These are phyloP conservation scores for Asterochloris sp. DNA, from an alignment of 139 green algal species.

Conservation along the genomic window DNA sequence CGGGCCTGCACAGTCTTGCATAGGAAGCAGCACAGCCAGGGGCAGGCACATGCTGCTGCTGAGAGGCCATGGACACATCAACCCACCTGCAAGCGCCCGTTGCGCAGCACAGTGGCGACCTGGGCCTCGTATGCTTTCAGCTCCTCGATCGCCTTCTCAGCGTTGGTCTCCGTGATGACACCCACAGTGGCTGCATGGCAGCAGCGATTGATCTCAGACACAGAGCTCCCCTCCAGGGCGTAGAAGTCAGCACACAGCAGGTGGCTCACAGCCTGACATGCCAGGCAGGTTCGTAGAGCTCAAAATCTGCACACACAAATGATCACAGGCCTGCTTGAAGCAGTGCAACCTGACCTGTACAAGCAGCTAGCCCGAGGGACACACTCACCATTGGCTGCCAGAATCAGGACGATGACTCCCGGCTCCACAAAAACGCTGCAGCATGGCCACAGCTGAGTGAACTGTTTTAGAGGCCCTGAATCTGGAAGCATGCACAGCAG, in stretches of 20 bases:
- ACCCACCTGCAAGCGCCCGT: slow-evolving; percentile 16
- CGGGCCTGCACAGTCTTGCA: too few relatives aligned
- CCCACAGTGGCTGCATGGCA: slow-evolving; percentile 76
- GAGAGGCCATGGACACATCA: too few relatives aligned
- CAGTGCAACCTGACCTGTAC: too few relatives aligned
- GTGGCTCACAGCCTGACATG: background rate
- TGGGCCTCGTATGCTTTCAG: slow-evolving; percentile 79
- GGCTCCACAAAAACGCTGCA: slow-evolving; percentile 75
- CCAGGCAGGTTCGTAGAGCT: background rate
- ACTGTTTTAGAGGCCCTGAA: too few relatives aligned
- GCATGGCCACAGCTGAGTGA: background rate
- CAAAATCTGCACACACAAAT: background rate
- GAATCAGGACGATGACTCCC: slow-evolving; percentile 83
- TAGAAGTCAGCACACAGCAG: background rate
- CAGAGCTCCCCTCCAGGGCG: background rate
- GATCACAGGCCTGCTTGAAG: too few relatives aligned
- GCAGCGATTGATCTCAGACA: background rate
- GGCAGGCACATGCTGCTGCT: too few relatives aligned
- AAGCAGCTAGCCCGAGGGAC: background rate
- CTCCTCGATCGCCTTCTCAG: slow-evolving; percentile 83
- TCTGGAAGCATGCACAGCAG: too few relatives aligned
- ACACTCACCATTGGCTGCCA: slow-evolving; percentile 78
- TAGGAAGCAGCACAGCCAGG: too few relatives aligned
- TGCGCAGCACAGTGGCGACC: slow-evolving; percentile 49
- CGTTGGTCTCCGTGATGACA: slow-evolving; percentile 90